Base-by-base conservation (phyloP, 2,329 filamentous ascomycete species). In the Diaporthe australafricana region DNA sequence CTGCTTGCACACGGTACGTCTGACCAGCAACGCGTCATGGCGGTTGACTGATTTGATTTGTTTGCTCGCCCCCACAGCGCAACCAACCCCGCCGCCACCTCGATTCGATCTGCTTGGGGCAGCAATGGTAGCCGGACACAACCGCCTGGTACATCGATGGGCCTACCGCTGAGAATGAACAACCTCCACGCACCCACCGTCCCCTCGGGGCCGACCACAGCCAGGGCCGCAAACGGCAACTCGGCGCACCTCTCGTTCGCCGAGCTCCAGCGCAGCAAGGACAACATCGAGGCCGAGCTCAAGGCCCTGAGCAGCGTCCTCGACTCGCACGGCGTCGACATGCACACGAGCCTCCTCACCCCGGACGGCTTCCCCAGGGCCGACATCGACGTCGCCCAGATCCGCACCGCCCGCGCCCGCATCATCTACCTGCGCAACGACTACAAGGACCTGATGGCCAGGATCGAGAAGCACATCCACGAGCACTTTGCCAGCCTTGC, bases 361-460 rank as follows among this genome's bases (percentile, higher is more conserved):
- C 89, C 91, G 73, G 96, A 98, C 83, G 96, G 96, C 60, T 99
- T 94, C 80, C 96, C 96, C 40, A 90, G 96, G 79, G 92, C 94
- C 77, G 96, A 99, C 82, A 92, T 99, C 75, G 96, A 99, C 81
- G 93, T 99, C 74, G 93, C 96, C 32, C 96, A 98, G 84, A 96
- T 99, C 79, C 94, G 96, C 74, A 98, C 94, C n/a, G 98, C 95
- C 47, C 89, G 96, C 81, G 90, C 95, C 35, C 91, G 94, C 73
- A 98, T 99, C 76, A 96, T 98, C 76, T 88, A 92, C 76, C 87
- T 98, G 48, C 92, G 93, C 75, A 98, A 98, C 79, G 96, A 99
- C 82, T 96, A 98, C 84, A 98, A 97, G 80, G 90, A 91, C 48
- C 84, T 98, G 53, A 98, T 98, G 95, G 84, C 84, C 71, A 86